phyloP scores from a whole-genome alignment of 164 flowering plant genomes.

The Annona cherimola region DNA sequence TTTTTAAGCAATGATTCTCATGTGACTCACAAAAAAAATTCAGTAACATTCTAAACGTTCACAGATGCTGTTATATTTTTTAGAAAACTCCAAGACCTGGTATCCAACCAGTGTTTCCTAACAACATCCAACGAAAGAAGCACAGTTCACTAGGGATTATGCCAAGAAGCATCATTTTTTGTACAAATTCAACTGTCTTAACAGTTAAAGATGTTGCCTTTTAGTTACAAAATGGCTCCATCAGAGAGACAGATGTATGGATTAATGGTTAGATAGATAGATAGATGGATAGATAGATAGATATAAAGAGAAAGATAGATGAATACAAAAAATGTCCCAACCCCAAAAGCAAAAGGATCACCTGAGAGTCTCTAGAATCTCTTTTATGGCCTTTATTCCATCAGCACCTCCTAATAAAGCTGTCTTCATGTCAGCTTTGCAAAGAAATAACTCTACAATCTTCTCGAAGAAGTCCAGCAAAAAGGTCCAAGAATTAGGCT shows the following conservation, averaged over 20 bases:
- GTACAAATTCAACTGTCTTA: neutral
- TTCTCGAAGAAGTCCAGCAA: conserved; percentile 43
- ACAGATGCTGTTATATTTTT: neutral
- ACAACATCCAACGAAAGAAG: neutral
- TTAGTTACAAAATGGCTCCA: neutral
- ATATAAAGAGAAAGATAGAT: too few species aligned
- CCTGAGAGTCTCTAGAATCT: conserved; percentile 60
- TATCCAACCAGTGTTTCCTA: neutral
- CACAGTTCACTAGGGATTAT: neutral
- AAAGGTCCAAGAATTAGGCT: conserved; percentile 43
- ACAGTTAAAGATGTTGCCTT: neutral
- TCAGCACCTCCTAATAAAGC: conserved; percentile 19
- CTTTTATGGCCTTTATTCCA: conserved; percentile 25
- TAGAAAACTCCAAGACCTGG: neutral
- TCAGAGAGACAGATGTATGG: neutral
- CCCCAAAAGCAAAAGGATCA: conserved; percentile 14
- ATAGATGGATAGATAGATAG: too few species aligned
- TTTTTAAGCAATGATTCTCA: too few species aligned
- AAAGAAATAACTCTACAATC: conserved; percentile 31
- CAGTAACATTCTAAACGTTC: neutral
- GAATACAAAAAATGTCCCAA: neutral
- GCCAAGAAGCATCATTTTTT: neutral
- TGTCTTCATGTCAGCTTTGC: conserved; percentile 17
- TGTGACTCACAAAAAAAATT: too few species aligned
- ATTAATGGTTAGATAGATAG: neutral